phyloP scores from a whole-genome alignment of 2,329 filamentous ascomycete species.

The Lizonia empirigonia region DNA sequence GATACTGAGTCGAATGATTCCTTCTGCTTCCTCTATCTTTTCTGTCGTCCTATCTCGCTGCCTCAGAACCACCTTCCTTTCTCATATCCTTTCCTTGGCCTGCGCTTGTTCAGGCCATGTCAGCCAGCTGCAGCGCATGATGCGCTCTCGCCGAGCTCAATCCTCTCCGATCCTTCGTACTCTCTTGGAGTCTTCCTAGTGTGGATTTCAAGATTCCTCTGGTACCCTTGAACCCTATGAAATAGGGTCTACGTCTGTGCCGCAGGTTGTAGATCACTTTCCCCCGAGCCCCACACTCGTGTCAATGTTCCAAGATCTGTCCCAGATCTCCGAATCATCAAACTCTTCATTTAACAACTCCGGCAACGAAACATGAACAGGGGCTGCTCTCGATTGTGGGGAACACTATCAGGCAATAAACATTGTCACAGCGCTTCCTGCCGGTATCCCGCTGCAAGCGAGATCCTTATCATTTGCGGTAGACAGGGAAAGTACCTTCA shows the following conservation, averaged over 20 bases:
- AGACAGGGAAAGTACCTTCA: background rate
- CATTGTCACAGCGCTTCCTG: background rate
- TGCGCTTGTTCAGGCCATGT: background rate
- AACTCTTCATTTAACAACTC: too few species aligned
- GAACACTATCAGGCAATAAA: background rate
- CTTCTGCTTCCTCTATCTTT: background rate
- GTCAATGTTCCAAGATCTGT: background rate
- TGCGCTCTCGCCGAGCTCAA: background rate
- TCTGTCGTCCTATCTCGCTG: background rate
- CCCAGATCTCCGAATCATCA: too few species aligned
- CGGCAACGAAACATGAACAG: background rate
- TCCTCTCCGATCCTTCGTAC: background rate
- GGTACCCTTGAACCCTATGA: background rate
- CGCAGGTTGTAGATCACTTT: background rate
- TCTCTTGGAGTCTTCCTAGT: background rate
- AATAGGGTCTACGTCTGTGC: background rate
- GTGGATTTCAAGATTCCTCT: background rate
- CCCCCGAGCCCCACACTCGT: background rate
- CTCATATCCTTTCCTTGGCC: background rate
- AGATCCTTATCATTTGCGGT: background rate
- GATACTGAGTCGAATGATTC: conserved; percentile 23
- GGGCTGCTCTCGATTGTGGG: background rate
- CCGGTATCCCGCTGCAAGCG: background rate
- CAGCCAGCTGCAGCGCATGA: background rate
- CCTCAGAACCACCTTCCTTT: background rate